These are phyloP conservation scores for Fusarium lyarnte DNA, from an alignment of 2,329 filamentous ascomycete genomes.

Conservation along the genomic window DNA sequence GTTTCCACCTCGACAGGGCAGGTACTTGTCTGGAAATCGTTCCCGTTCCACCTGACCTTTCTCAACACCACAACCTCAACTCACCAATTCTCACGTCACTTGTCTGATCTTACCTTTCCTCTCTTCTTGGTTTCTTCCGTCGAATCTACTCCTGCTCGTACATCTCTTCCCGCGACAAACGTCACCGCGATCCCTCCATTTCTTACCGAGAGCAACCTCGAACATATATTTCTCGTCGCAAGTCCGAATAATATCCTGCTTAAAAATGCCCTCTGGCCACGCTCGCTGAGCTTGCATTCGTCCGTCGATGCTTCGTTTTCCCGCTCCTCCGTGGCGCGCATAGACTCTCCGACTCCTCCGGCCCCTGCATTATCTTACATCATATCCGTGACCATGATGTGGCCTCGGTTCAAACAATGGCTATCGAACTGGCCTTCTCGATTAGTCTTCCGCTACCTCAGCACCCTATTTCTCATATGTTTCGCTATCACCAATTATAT, in stretches of 20 bases:
- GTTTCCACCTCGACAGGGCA: constrained; percentile 33
- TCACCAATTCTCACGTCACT: constrained; percentile 13
- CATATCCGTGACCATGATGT: constrained; percentile 36
- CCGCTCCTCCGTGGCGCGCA: constrained; percentile 36
- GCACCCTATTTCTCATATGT: constrained; percentile 36
- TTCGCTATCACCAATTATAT: constrained; percentile 46
- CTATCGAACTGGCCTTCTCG: constrained; percentile 44
- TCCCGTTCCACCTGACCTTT: constrained; percentile 34
- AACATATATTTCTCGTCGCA: constrained; percentile 13
- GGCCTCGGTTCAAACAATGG: constrained; percentile 42
- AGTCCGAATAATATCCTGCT: constrained; percentile 11
- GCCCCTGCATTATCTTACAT: constrained; percentile 17
- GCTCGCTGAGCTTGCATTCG: constrained; percentile 28
- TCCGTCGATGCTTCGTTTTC: constrained; percentile 39
- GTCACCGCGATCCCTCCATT: constrained; percentile 22
- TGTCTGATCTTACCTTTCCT: background rate
- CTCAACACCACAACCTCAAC: constrained; percentile 33
- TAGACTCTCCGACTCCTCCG: constrained; percentile 30
- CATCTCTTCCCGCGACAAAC: background rate
- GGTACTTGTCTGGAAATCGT: constrained; percentile 29
- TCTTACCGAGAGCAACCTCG: constrained; percentile 13
- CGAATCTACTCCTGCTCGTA: background rate
- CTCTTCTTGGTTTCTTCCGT: background rate
- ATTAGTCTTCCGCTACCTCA: constrained; percentile 44
- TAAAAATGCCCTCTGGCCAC: constrained; percentile 35